A percentile compares a stretch with the other conserved stretches of the same genome.
These are phyloP conservation scores for Fusarium sp. DNA, from an alignment of 2,329 filamentous ascomycete genomes.

Conservation along the genomic window DNA sequence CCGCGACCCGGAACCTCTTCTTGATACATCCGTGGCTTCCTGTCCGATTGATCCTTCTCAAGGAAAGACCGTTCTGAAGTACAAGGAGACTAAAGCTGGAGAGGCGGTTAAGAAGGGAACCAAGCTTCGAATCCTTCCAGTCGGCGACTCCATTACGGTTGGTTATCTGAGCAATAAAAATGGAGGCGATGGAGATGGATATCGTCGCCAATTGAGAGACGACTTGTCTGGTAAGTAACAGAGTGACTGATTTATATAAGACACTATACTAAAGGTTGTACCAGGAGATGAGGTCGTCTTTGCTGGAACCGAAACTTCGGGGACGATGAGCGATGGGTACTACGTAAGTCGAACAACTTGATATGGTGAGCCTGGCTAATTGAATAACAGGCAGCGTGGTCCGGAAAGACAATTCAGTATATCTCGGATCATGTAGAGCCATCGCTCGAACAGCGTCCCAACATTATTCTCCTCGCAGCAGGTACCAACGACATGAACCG, in stretches of 20 bases:
- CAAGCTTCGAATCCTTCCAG: slow-evolving; percentile 15
- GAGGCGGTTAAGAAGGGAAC: slow-evolving; percentile 7
- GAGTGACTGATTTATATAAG: too few species aligned
- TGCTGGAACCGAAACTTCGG: slow-evolving; percentile 24
- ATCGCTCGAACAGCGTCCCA: slow-evolving; percentile 16
- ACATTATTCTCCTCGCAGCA: slow-evolving; percentile 24
- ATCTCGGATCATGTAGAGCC: slow-evolving; percentile 21
- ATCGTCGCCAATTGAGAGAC: slow-evolving; percentile 7
- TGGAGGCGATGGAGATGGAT: slow-evolving; percentile 18
- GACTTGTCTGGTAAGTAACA: slow-evolving; percentile 17
- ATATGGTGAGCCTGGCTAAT: background rate
- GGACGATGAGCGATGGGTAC: slow-evolving; percentile 7
- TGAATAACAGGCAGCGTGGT: slow-evolving; percentile 25
- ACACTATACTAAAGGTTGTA: accelerated
- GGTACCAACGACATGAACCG: slow-evolving; percentile 38
- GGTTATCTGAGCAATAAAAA: slow-evolving; percentile 22
- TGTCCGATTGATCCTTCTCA: background rate
- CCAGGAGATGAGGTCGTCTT: slow-evolving; percentile 19
- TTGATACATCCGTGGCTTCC: background rate
- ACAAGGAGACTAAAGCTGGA: slow-evolving; percentile 3
- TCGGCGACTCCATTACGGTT: slow-evolving; percentile 28
- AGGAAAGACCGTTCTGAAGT: background rate
- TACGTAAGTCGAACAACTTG: slow-evolving; percentile 6
- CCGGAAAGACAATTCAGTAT: slow-evolving; percentile 30
- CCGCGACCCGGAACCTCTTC: background rate